These are phyloP conservation scores for Clarireedia sp. DNA, from an alignment of 2,329 filamentous ascomycete species.

Conservation along the genomic window DNA sequence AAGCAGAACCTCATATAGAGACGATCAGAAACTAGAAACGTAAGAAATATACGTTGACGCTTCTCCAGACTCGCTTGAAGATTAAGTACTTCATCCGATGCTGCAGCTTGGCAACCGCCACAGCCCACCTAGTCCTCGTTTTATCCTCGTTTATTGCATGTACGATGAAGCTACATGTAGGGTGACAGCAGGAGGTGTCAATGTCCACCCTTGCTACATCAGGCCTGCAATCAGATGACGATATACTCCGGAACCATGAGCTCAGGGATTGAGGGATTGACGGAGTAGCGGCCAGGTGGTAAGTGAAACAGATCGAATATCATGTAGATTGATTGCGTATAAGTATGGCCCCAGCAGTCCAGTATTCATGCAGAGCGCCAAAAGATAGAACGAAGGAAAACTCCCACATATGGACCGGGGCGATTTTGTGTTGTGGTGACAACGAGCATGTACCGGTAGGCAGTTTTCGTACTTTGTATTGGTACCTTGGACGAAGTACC, in stretches of 20 bases:
- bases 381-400: neutral
- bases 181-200: neutral
- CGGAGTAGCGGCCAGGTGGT: neutral
- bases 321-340: neutral
- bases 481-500: neutral
- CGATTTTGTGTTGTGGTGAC: too few relatives aligned
- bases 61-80: constrained; percentile 5
- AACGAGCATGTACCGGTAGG: too few relatives aligned
- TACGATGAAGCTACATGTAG: neutral
- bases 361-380: neutral
- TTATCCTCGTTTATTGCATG: constrained; percentile 6
- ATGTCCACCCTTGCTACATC: neutral
- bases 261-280: neutral
- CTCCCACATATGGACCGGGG: neutral
- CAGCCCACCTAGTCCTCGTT: constrained; percentile 8
- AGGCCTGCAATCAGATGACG: neutral
- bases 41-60: neutral
- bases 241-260: neutral
- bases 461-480: neutral
- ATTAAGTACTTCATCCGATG: constrained; percentile 9
- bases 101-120: constrained; percentile 9
- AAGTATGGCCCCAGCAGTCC: too few relatives aligned
- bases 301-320: neutral
- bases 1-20: constrained; percentile 1
- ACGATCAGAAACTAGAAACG: constrained; percentile 3